Evolutionary conservation across 257 asterid genomes (phyloP).

Genomic region (Prunella vulgaris): DNA sequence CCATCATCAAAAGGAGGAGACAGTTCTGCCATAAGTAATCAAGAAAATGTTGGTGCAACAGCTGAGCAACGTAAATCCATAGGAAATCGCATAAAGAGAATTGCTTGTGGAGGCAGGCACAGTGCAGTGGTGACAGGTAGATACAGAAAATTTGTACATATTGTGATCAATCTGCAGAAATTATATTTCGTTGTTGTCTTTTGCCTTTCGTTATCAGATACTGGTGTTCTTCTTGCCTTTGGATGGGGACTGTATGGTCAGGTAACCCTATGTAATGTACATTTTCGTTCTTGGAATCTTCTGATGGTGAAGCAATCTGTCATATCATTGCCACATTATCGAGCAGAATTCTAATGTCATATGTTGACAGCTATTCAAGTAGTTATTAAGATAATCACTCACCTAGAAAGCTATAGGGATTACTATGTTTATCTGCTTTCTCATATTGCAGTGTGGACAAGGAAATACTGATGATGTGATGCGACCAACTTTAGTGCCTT

Average conservation of each 20-base stretch:
- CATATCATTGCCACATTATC: background rate
- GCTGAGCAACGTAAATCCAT: constrained; percentile 24
- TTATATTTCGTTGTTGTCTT: background rate
- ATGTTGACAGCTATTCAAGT: background rate
- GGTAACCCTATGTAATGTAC: constrained; percentile 26
- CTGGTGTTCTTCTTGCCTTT: constrained; percentile 66
- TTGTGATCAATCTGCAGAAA: background rate
- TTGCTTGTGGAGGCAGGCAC: constrained; percentile 85
- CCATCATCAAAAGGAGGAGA: constrained; percentile 43
- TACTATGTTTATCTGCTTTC: background rate
- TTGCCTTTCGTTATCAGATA: constrained; percentile 34
- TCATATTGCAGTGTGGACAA: constrained; percentile 65
- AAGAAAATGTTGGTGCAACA: constrained; percentile 31
- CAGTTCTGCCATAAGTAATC: constrained; percentile 20
- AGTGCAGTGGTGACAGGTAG: constrained; percentile 74
- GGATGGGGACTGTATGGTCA: constrained; percentile 86
- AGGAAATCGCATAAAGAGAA: constrained; percentile 52
- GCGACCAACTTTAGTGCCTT: constrained; percentile 55
- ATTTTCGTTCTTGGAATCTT: constrained; percentile 8
- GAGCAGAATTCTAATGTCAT: background rate
- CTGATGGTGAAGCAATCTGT: background rate
- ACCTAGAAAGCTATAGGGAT: background rate
- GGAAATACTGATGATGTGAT: constrained; percentile 59
- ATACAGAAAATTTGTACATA: background rate
- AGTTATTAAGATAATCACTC: background rate